phyloP scores from a whole-genome alignment of 1,284 basidiomycete species.

The Tremellales sp. region DNA sequence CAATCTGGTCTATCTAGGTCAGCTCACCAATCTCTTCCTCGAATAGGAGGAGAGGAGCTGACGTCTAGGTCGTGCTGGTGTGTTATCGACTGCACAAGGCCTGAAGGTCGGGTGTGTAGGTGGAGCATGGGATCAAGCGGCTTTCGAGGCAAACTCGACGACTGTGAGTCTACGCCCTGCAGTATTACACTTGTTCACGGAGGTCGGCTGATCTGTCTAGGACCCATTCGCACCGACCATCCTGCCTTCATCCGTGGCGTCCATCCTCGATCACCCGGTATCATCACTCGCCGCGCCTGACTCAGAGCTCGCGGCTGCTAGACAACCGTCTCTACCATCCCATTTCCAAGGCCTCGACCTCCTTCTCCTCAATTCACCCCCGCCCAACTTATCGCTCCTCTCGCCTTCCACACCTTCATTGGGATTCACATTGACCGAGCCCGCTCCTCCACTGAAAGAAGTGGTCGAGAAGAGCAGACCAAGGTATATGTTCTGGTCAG shows the following conservation, averaged over 20 bases:
- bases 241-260: constrained; percentile 64
- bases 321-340: constrained; percentile 56
- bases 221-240: constrained; percentile 67
- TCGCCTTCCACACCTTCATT: constrained; percentile 55
- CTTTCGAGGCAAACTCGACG: constrained; percentile 48
- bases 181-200: neutral
- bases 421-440: constrained; percentile 49
- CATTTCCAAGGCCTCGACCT: constrained; percentile 68
- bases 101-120: constrained; percentile 81
- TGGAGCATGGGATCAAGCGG: constrained; percentile 64
- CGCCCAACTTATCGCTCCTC: constrained; percentile 63
- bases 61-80: constrained; percentile 68
- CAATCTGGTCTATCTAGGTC: constrained; percentile 80
- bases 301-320: constrained; percentile 61
- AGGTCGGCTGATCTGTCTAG: constrained; percentile 40
- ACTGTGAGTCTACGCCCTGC: constrained; percentile 7
- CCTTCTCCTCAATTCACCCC: constrained; percentile 74
- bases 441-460: constrained; percentile 63
- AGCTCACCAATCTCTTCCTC: constrained; percentile 33
- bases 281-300: constrained; percentile 32
- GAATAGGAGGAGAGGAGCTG: neutral
- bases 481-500: constrained; percentile 53
- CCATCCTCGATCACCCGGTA: constrained; percentile 56
- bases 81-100: constrained; percentile 75
- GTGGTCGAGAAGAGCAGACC: constrained; percentile 53